phyloP scores from a whole-genome alignment of 106 monocot species.

The Dendrobium officinale region DNA sequence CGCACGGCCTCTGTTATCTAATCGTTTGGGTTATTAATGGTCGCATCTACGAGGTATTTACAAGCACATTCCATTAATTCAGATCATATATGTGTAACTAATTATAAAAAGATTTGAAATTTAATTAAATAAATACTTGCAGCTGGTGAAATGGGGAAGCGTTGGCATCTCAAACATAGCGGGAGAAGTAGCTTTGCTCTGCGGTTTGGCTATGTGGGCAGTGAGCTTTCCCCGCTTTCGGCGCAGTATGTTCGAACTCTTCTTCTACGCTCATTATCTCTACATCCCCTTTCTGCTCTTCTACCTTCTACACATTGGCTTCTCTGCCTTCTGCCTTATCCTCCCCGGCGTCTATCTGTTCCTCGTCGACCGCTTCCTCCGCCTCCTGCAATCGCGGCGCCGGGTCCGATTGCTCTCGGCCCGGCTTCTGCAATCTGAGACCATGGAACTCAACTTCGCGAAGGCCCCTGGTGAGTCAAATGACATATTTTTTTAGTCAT shows the following conservation, averaged over 20 bases:
- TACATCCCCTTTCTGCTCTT: constrained; percentile 80
- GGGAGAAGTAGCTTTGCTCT: constrained; percentile 61
- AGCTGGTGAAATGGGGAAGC: constrained; percentile 66
- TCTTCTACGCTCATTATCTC: constrained; percentile 81
- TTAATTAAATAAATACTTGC: neutral
- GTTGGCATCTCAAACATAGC: constrained; percentile 42
- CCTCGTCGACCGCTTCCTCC: constrained; percentile 67
- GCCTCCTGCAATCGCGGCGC: constrained; percentile 60
- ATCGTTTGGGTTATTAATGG: constrained; percentile 34
- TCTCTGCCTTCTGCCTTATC: constrained; percentile 31
- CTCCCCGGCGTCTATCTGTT: constrained; percentile 85
- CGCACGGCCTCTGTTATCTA: constrained; percentile 52
- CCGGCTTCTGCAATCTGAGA: constrained; percentile 49
- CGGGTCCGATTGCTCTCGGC: constrained; percentile 53
- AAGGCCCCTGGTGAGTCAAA: constrained; percentile 45
- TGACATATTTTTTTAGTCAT: too few relatives aligned
- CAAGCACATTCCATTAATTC: neutral
- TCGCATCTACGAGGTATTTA: neutral
- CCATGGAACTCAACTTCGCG: constrained; percentile 75
- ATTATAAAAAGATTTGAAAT: neutral
- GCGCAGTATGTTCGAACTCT: constrained; percentile 72
- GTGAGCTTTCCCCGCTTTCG: constrained; percentile 57
- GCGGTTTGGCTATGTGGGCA: constrained; percentile 53
- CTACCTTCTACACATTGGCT: constrained; percentile 51
- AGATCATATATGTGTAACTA: too few relatives aligned